phyloP scores from a whole-genome alignment of 169 alveolate species.

The Babesia bovis region DNA sequence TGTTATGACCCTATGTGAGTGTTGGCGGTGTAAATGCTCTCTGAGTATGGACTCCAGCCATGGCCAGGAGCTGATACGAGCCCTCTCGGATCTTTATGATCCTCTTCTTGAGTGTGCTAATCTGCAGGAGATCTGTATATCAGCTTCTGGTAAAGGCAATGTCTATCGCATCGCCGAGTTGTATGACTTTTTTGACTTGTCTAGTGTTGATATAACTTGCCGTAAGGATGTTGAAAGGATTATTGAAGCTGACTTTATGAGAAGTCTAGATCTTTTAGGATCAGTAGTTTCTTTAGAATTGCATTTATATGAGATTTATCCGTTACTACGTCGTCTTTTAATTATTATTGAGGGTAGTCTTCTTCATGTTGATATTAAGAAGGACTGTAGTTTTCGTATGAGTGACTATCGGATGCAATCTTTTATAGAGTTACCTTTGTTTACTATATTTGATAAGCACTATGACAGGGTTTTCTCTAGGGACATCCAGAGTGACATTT shows the following conservation, averaged over 20 bases:
- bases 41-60: constrained; percentile 4
- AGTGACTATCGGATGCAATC: background rate
- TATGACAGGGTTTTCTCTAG: constrained; percentile 10
- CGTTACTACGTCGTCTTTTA: constrained; percentile 43
- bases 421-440: constrained; percentile 9
- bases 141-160: background rate
- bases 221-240: background rate
- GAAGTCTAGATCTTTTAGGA: constrained; percentile 14
- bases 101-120: background rate
- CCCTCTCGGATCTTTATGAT: constrained; percentile 13
- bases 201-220: constrained; percentile 17
- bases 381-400: constrained; percentile 1
- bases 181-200: constrained; percentile 28
- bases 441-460: constrained; percentile 13
- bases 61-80: constrained; percentile 12
- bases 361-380: background rate
- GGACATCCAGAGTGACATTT: background rate
- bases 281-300: background rate
- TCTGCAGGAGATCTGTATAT: background rate
- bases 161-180: constrained; percentile 8
- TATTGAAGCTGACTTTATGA: constrained; percentile 23
- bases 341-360: constrained; percentile 40
- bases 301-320: constrained; percentile 27
- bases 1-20: too few species aligned
- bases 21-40: too few species aligned